phyloP scores from a whole-genome alignment of 2,329 filamentous ascomycete species.

The Claviceps maximensis region DNA sequence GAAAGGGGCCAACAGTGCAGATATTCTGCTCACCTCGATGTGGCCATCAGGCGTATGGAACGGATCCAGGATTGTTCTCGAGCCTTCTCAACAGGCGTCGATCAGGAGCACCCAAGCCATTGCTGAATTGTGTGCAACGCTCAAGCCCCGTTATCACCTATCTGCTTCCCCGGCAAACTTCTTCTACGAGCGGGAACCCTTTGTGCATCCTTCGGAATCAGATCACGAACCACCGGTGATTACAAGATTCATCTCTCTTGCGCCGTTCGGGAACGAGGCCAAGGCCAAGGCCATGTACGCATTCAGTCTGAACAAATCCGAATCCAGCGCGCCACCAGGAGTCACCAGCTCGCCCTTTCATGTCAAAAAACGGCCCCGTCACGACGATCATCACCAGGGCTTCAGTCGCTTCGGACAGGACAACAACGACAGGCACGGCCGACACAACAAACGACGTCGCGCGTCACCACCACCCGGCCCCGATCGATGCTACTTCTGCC shows the following conservation, averaged over 20 bases:
- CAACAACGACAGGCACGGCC: conserved; percentile 29
- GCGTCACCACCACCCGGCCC: conserved; percentile 51
- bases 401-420: conserved; percentile 42
- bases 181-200: conserved; percentile 87
- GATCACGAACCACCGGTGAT: conserved; percentile 41
- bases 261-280: conserved; percentile 57
- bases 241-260: conserved; percentile 85
- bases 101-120: conserved; percentile 51
- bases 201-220: conserved; percentile 51
- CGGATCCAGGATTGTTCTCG: conserved; percentile 51
- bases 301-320: conserved; percentile 55
- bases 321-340: conserved; percentile 52
- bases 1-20: conserved; percentile 61
- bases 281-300: conserved; percentile 78
- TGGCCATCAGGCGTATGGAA: conserved; percentile 68
- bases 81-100: conserved; percentile 36
- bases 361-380: conserved; percentile 43
- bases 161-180: conserved; percentile 50
- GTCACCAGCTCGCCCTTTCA: conserved; percentile 66
- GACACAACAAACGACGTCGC: conserved; percentile 32
- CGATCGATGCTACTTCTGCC: conserved; percentile 85
- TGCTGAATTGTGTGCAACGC: conserved; percentile 59
- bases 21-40: conserved; percentile 75
- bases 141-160: conserved; percentile 92
- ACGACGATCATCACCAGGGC: conserved; percentile 27